Percentiles rank a stretch among this genome's conserved stretches.
Evolutionary conservation across 106 monocot genomes (phyloP).

Genomic region (Allium cepa): DNA sequence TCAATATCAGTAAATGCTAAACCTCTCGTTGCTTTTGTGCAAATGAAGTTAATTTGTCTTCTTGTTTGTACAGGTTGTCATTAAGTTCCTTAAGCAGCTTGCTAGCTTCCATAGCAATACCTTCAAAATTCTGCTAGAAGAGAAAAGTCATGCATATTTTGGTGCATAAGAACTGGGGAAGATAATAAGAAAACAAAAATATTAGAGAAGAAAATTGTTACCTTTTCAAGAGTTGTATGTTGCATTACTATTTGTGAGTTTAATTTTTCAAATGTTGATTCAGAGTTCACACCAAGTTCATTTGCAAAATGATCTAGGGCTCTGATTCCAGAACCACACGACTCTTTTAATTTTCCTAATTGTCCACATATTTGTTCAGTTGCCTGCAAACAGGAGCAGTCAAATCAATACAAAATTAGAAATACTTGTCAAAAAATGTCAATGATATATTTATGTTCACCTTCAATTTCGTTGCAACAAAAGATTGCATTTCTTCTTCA

Average conservation of each 20-base stretch:
- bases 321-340: slow-evolving; percentile 60
- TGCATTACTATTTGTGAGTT: slow-evolving; percentile 52
- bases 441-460: background rate
- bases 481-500: slow-evolving; percentile 52
- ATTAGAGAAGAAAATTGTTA: slow-evolving; percentile 12
- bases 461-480: slow-evolving; percentile 14
- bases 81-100: slow-evolving; percentile 82
- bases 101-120: slow-evolving; percentile 69
- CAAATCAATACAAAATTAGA: background rate
- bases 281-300: slow-evolving; percentile 74
- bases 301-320: slow-evolving; percentile 56
- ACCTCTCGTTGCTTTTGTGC: slow-evolving; percentile 77
- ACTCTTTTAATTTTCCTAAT: slow-evolving; percentile 51
- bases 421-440: no score
- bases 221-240: slow-evolving; percentile 49
- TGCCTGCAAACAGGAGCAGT: slow-evolving; percentile 1
- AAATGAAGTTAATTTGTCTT: slow-evolving; percentile 67
- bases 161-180: background rate
- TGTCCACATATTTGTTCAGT: slow-evolving; percentile 51
- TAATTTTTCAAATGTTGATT: slow-evolving; percentile 34
- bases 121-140: slow-evolving; percentile 54
- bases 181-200: background rate
- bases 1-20: background rate
- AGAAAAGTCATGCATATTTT: background rate
- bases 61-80: slow-evolving; percentile 52